Base-by-base conservation (phyloP, 2,329 filamentous ascomycete genomes). In the Apiospora aurea region DNA sequence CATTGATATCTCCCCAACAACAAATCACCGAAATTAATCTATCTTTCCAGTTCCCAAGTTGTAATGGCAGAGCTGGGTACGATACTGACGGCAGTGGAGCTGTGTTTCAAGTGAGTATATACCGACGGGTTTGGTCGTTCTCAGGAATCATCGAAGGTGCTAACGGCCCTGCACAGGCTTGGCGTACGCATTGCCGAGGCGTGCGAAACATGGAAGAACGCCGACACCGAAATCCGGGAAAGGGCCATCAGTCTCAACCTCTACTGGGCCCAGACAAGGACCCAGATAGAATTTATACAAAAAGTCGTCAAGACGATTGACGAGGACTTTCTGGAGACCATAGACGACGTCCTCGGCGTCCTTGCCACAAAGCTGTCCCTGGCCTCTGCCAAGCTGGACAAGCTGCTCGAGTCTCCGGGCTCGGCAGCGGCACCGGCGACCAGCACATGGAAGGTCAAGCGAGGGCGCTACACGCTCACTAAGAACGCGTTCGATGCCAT, bases 81-180 rank as follows among this genome's bases (percentile, higher is more conserved):
- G 4, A 53, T 71, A 5, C 10, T 71, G 16, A 51, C 18, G 1
- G 66, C 53, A 10, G 49, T 53, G 18, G 70, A 71, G 16, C 34
- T 71, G 0, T 71, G 66, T 69, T 7, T 71, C n/a, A 71, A 71
- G 70, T 71, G 44, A 24, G 69, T 49, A 41, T 49, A 41, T 14
- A 4, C 43, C 13, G 7, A 6, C 14, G 21, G 41, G 29, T 57
- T 14, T 38, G 8, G 21, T 0, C 14, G 2, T 61, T 38, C 16
- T n/a, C n/a, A n/a, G 16, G 4, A 10, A 18, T 10, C 26, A 34
- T 38, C 0, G 14, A 10, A 34, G 4, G 13, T 34, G 53, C 16
- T 61, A 38, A 34, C 11, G 18, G 21, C 2, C 21, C 21, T 67
- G 46, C 13, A 8, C 44, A 71, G 70, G 21, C 68, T 68, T 61